Conservation (phyloP, 2,329 filamentous ascomycete genomes). For the Cylindrodendrum hubeiense region DNA sequence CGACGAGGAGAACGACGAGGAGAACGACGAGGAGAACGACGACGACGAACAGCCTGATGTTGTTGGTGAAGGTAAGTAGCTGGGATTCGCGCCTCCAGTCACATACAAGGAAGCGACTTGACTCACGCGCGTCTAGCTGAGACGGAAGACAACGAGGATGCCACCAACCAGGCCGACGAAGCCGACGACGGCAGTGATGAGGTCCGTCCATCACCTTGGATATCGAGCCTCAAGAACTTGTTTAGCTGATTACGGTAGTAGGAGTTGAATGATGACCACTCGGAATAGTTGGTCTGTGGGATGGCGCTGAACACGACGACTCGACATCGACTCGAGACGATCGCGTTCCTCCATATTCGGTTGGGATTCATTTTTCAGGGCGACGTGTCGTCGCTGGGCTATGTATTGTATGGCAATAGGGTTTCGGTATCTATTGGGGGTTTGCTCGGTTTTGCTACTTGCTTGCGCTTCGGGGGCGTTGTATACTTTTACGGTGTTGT, state of each 20-base stretch:
- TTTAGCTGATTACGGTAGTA: slow-evolving; percentile 44
- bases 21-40: slow-evolving; percentile 32
- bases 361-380: neutral
- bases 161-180: slow-evolving; percentile 15
- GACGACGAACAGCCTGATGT: slow-evolving; percentile 27
- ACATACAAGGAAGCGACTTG: slow-evolving; percentile 8
- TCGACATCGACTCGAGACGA: neutral
- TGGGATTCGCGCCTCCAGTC: neutral
- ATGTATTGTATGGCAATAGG: slow-evolving; percentile 9
- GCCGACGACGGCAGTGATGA: slow-evolving; percentile 36
- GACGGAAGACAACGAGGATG: slow-evolving; percentile 36
- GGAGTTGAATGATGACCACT: slow-evolving; percentile 38
- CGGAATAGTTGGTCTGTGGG: slow-evolving; percentile 15
- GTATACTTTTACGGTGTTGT: slow-evolving; percentile 8
- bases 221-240: slow-evolving; percentile 36
- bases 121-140: slow-evolving; percentile 24
- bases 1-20: too few relatives aligned
- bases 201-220: slow-evolving; percentile 43
- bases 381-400: slow-evolving; percentile 6
- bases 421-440: slow-evolving; percentile 8
- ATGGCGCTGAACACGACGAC: neutral
- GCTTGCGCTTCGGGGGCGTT: slow-evolving; percentile 11
- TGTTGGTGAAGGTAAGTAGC: slow-evolving; percentile 28
- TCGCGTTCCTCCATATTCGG: neutral
- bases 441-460: slow-evolving; percentile 3